phyloP scores from a whole-genome alignment of 495 filamentous ascomycete genomes.

The Talaromyces ruber region DNA sequence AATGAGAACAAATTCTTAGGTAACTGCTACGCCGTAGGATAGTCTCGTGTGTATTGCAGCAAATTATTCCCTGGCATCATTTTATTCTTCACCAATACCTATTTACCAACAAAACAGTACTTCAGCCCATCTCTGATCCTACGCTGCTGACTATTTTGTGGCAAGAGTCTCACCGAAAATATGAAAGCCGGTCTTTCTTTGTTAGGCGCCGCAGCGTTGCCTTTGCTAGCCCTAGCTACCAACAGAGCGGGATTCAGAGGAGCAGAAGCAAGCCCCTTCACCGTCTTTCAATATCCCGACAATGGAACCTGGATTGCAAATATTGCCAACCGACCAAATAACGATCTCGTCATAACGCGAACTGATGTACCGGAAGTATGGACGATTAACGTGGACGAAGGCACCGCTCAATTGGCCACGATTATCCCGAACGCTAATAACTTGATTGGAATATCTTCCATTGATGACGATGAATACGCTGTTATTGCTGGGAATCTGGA shows the following conservation, averaged over 20 bases:
- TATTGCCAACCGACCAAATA: slow-evolving; percentile 23
- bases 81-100: neutral
- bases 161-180: neutral
- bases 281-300: slow-evolving; percentile 22
- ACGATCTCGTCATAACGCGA: slow-evolving; percentile 25
- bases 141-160: neutral
- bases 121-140: neutral
- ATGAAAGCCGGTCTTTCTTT: neutral
- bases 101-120: neutral
- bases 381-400: slow-evolving; percentile 24
- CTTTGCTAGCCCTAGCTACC: neutral
- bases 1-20: neutral
- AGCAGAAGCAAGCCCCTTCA: slow-evolving; percentile 3
- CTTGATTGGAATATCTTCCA: slow-evolving; percentile 33
- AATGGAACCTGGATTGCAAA: slow-evolving; percentile 36
- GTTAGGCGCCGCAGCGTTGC: neutral
- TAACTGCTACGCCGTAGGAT: too few relatives aligned
- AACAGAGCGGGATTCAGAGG: slow-evolving; percentile 2
- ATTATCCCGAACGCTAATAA: slow-evolving; percentile 24
- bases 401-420: slow-evolving; percentile 19
- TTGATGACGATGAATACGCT: slow-evolving; percentile 31
- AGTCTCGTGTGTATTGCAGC: neutral
- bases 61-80: neutral
- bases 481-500: slow-evolving; percentile 32
- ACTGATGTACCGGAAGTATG: slow-evolving; percentile 30